phyloP scores from a whole-genome alignment of 2,329 filamentous ascomycete genomes.

The Bisporella sp. region DNA sequence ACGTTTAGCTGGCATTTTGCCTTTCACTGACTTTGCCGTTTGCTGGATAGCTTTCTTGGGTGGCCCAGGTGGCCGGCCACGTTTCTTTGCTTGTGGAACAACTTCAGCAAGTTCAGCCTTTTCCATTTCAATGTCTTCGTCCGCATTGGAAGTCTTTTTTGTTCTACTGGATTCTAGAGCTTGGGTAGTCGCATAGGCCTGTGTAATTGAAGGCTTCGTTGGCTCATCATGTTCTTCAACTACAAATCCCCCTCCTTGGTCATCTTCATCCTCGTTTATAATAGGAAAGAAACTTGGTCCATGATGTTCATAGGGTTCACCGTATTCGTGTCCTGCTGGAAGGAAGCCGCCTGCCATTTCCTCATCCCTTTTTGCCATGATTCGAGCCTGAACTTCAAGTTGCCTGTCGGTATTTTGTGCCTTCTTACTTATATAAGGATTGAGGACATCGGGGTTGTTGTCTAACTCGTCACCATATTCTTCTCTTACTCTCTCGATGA shows the following conservation, averaged over 20 bases:
- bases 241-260: constrained; percentile 22
- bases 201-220: constrained; percentile 1
- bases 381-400: constrained; percentile 21
- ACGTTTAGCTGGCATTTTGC: constrained; percentile 9
- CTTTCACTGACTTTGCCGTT: constrained; percentile 2
- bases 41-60: constrained; percentile 6
- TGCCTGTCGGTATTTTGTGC: constrained; percentile 19
- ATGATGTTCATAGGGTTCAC: constrained; percentile 25
- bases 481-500: constrained; percentile 66
- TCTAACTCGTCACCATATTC: constrained; percentile 63
- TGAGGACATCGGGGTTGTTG: constrained; percentile 46
- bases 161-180: constrained; percentile 9
- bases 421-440: constrained; percentile 40
- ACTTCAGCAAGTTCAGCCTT: constrained; percentile 3
- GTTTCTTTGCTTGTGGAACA: constrained; percentile 9
- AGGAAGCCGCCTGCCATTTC: constrained; percentile 56
- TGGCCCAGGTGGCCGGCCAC: constrained; percentile 14
- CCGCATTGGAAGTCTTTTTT: background rate
- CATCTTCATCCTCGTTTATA: constrained; percentile 17
- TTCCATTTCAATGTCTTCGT: constrained; percentile 13
- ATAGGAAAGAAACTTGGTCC: constrained; percentile 24
- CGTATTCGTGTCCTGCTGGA: constrained; percentile 47
- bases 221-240: constrained; percentile 19
- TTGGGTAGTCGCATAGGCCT: constrained; percentile 17
- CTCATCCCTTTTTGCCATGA: constrained; percentile 33